Base-by-base conservation (phyloP, 331 rosid genomes). In the Ulmus americana region DNA sequence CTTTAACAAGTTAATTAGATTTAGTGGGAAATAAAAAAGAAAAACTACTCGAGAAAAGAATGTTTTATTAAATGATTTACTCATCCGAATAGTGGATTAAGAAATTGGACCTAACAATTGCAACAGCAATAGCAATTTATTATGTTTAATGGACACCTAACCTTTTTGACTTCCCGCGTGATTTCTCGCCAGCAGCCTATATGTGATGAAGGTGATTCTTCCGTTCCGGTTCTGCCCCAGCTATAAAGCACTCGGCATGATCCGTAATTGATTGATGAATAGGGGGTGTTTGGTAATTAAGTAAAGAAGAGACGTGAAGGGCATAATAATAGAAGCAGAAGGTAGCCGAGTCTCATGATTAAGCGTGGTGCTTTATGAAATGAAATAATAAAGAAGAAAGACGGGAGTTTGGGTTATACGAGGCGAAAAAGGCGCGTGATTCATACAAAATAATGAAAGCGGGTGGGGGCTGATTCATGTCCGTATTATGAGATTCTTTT, bases 381-480 rank as follows among this genome's bases (percentile, higher is more conserved):
- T 2, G 35, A 28, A 28, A 28, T 1, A 8, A 46, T 5, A n/a
- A 46, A 10, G 10, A 2, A 46, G 10, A 8, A 8, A 38, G 9
- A 1, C 10, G 8, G 39, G 48, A 10, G 46, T 40, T 51, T 54
- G 63, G 10, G 4, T 0, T 0, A 11, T 22, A 42, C 71, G 63
- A 13, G 9, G 43, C 7, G 9, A 5, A 12, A 1, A 0, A 67
- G 53, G 63, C 2, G 44, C 44, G 71, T 67, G 71, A 13, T 16
- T 28, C 3, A 0, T 28, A 4, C n/a, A 20, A 74, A 76, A 83
- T 88, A 83, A 82, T 86, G 77, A 5, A 52, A 35, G 77, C 42
- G 39, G 84, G 90, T 86, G 81, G 91, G 90, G 87, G 73, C 83
- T 70, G 84, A 82, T 86, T 86, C 80, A 85, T 80, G 88, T 83